Percentiles rank a stretch among this genome's conserved stretches.
phyloP scores from a whole-genome alignment of 176 grass and related monocot species.

The Musa schizocarpa region DNA sequence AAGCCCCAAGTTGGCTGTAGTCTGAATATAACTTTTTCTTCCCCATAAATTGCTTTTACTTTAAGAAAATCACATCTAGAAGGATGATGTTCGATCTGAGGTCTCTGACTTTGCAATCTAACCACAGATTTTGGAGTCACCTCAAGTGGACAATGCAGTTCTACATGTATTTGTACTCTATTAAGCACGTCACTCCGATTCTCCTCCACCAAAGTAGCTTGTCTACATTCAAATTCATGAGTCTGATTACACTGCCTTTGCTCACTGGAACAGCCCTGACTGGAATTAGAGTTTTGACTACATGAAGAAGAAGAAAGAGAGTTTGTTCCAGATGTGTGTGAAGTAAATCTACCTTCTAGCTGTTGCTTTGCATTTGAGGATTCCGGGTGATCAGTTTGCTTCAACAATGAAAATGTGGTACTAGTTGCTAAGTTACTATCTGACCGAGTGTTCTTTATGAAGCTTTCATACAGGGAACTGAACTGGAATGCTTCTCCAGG shows the following conservation, averaged over 20 bases:
- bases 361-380: constrained; percentile 28
- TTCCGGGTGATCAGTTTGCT: constrained; percentile 39
- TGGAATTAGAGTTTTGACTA: constrained; percentile 73
- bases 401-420: constrained; percentile 25
- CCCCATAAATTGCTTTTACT: constrained; percentile 77
- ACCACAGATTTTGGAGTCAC: constrained; percentile 22
- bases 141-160: constrained; percentile 28
- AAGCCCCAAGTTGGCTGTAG: constrained; percentile 67
- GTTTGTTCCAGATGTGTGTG: constrained; percentile 56
- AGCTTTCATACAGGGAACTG: constrained; percentile 81
- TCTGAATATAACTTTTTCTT: constrained; percentile 88
- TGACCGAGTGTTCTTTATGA: constrained; percentile 66
- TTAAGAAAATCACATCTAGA: constrained; percentile 49
- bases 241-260: constrained; percentile 29
- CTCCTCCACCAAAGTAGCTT: constrained; percentile 46
- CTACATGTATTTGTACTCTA: constrained; percentile 14
- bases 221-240: constrained; percentile 33
- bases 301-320: constrained; percentile 49
- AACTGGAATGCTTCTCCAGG: constrained; percentile 61
- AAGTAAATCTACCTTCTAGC: constrained; percentile 38
- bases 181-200: constrained; percentile 37
- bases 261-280: constrained; percentile 49
- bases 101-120: constrained; percentile 30
- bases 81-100: constrained; percentile 33
- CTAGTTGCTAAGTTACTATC: constrained; percentile 38